Base-by-base conservation (phyloP, 2,329 filamentous ascomycete species). In the Fusarium dimerum region DNA sequence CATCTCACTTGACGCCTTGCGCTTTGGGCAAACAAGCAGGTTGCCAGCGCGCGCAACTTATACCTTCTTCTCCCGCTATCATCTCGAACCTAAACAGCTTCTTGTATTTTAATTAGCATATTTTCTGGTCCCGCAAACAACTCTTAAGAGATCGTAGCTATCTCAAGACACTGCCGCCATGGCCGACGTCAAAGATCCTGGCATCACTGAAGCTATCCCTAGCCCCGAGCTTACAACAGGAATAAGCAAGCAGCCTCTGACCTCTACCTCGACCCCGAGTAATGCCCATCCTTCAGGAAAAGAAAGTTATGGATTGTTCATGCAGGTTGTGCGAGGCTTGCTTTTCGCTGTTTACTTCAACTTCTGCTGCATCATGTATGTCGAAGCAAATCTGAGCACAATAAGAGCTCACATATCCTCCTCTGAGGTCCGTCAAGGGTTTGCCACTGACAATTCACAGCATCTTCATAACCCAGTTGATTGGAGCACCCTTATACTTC, bases 401-500 rank as follows among this genome's bases (percentile, higher is more conserved):
- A n/a, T n/a, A n/a, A n/a, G n/a, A n/a, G n/a, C n/a, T n/a, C n/a
- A n/a, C n/a, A n/a, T n/a, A 13, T 40, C 45, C 13, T 29, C 9
- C 15, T 15, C 15, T 20, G 18, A 16, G 26, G 12, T 13, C 6
- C 20, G 30, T 13, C 10, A 17, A 30, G 30, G 15, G 16, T 20
- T 3, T 5, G 13, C 40, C 36, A 7, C 45, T 34, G 36, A 13
- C 13, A 10, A 5, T 40, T 38, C 8, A 43, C 45, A 88, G 85
- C 15, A 84, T 89, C 64, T 82, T 83, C 62, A 69, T 83, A 16
- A 90, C 90, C 7, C 90, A 96, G 66, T 78, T 92, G 56, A 74
- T 95, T 52, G 91, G 91, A 34, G 73, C 83, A 1, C 90, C 90
- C 2, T 73, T 96, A 44, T 94, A 94, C 68, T 80, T 86, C 55